Evolutionary conservation across 306 rosid species (phyloP).

Genomic region (Vigna nakashimae): DNA sequence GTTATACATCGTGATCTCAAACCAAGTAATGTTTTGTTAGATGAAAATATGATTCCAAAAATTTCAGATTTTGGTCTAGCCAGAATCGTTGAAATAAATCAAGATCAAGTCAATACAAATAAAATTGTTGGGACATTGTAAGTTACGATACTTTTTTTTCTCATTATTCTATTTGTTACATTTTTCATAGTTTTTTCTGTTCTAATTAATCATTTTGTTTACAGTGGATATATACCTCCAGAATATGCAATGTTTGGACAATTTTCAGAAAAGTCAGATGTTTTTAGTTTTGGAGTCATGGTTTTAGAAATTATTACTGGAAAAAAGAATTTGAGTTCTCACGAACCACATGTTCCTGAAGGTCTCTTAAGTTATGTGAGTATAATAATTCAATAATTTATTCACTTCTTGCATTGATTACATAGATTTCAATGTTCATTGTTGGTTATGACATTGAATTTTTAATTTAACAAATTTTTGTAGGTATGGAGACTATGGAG

Average conservation of each 20-base stretch:
- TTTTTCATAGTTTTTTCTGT: background rate
- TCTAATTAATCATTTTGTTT: background rate
- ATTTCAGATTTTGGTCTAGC: too few species aligned
- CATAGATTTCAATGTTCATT: too few species aligned
- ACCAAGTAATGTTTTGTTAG: too few species aligned
- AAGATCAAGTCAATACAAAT: background rate
- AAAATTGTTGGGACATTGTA: background rate
- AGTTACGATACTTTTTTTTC: background rate
- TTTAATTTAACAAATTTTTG: background rate
- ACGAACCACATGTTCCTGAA: background rate
- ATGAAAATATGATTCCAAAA: too few species aligned
- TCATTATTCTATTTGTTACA: background rate
- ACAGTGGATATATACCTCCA: background rate
- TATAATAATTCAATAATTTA: background rate
- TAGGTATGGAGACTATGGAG: too few species aligned
- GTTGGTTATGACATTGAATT: too few species aligned
- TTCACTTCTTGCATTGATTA: too few species aligned
- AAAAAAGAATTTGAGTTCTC: background rate
- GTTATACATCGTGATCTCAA: too few species aligned
- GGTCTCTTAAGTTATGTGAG: background rate
- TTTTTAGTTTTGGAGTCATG: background rate
- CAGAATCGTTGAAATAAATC: background rate
- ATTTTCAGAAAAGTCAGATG: background rate
- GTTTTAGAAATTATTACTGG: background rate
- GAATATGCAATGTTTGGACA: background rate